phyloP scores from a whole-genome alignment of 352 stramenopile species.

The Pythium aquatile region DNA sequence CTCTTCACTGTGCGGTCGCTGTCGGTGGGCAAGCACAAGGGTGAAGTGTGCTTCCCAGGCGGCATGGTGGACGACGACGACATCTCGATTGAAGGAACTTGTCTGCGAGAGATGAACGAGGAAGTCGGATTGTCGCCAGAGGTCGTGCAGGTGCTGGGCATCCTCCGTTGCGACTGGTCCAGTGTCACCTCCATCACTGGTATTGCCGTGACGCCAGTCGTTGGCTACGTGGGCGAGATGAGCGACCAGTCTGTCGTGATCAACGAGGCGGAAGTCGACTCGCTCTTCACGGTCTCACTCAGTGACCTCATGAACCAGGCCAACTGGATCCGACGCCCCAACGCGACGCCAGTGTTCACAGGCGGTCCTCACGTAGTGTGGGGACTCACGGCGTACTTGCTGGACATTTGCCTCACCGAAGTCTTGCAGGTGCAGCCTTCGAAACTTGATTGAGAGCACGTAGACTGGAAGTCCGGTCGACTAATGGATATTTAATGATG shows the following conservation, averaged over 20 bases:
- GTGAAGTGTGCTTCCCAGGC: conserved; percentile 96
- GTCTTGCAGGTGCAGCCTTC: conserved; percentile 43
- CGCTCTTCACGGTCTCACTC: conserved; percentile 95
- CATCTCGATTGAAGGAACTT: conserved; percentile 95
- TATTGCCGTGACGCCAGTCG: conserved; percentile 97
- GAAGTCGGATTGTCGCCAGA: conserved; percentile 91
- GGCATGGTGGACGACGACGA: conserved; percentile 93
- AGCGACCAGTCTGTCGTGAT: conserved; percentile 87
- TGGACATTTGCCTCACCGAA: conserved; percentile 87
- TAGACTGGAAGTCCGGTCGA: neutral
- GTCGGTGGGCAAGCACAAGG: conserved; percentile 92
- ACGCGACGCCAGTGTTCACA: conserved; percentile 92
- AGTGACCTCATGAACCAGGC: conserved; percentile 80
- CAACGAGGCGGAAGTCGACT: conserved; percentile 95
- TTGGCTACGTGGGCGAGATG: conserved; percentile 95
- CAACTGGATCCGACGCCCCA: conserved; percentile 76
- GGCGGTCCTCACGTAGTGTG: conserved; percentile 95
- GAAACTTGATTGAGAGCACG: neutral
- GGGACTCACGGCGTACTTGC: conserved; percentile 95
- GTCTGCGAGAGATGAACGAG: conserved; percentile 97
- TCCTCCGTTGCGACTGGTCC: conserved; percentile 96
- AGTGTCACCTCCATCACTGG: conserved; percentile 94
- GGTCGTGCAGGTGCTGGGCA: conserved; percentile 90
- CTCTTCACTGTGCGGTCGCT: conserved; percentile 95
- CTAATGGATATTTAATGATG: conserved; percentile 20